Evolutionary conservation across 176 grass and related monocot species (phyloP), one percentile per base, ranked within the genome.

Genomic region (Tillandsia fasciculata): DNA sequence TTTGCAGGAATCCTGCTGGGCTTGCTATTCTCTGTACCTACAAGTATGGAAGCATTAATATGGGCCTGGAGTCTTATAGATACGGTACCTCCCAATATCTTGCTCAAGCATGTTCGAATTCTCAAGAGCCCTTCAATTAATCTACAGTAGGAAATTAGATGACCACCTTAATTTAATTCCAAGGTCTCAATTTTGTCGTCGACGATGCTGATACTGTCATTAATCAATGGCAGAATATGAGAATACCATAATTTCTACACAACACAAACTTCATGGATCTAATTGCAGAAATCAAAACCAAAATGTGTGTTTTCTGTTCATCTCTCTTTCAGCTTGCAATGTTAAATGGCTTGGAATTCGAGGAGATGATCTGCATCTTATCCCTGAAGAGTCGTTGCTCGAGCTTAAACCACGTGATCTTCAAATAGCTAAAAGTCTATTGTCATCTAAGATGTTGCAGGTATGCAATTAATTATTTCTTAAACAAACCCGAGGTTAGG

Each of bases 1-100:
- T 68, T 68, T 79, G 17, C 81, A 96, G 93, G 93, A 96, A 96
- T 68, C 93, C 93, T 66, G 89, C 93, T 70, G 93, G 93, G 66
- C 86, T 97, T 78, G 86, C 86, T 73, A 97, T 97, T 85, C 20
- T 97, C 61, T 92, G 93, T 65, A 97, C 89, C 18, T 97, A 97
- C 73, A 97, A 92, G 70, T 90, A 89, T 72, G 93, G 93, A 76
- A 97, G 93, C 76, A 87, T 92, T 77, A 84, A 67, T 9, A 90
- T 89, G 83, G 89, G 93, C 17, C 81, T 97, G 75, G 93, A 97
- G 63, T 92, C 89, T 69, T 97, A 97, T 61, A 85, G 89, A 97
- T 97, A 92, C 58, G 89, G 84, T 97, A 79, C 74, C 72, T 76
- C 29, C 24, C 71, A 69, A 18, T 48, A 48, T 48, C 49, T 83